A percentile compares a stretch with the other conserved stretches of the same genome.
These are phyloP conservation scores for Fusarium torreyae DNA, from an alignment of 2,329 filamentous ascomycete species.

Conservation along the genomic window DNA sequence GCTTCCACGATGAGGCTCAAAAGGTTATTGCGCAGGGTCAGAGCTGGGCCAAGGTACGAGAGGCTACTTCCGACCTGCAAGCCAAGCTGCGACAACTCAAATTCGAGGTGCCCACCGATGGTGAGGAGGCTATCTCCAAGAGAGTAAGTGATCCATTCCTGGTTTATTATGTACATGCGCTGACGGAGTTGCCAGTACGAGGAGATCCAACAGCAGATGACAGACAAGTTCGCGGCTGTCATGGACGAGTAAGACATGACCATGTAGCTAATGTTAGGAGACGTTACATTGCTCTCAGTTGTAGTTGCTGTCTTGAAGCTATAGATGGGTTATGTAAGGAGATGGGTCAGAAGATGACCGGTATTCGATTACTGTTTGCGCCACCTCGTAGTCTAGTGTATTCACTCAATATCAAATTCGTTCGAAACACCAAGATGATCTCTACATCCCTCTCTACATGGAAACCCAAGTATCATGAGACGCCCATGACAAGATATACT, in stretches of 20 bases:
- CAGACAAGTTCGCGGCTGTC: slow-evolving; percentile 97
- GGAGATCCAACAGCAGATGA: slow-evolving; percentile 89
- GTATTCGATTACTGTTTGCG: slow-evolving; percentile 49
- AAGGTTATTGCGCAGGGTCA: slow-evolving; percentile 94
- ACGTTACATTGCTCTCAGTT: slow-evolving; percentile 43
- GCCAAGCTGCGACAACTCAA: slow-evolving; percentile 90
- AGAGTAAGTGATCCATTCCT: slow-evolving; percentile 74
- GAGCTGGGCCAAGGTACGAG: slow-evolving; percentile 92
- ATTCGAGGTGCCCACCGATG: slow-evolving; percentile 92
- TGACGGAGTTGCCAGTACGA: slow-evolving; percentile 80
- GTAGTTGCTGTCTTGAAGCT: slow-evolving; percentile 46
- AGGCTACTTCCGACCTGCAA: slow-evolving; percentile 90
- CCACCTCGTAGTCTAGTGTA: slow-evolving; percentile 51
- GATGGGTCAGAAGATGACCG: slow-evolving; percentile 43
- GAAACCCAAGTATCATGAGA: not conserved
- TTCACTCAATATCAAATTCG: slow-evolving; percentile 49
- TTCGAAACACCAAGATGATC: slow-evolving; percentile 28
- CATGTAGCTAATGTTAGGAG: slow-evolving; percentile 31
- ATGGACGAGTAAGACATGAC: slow-evolving; percentile 82
- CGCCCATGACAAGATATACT: not conserved
- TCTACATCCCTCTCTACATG: not conserved
- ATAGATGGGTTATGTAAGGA: slow-evolving; percentile 50
- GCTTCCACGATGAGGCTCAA: slow-evolving; percentile 96
- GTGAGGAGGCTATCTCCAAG: slow-evolving; percentile 84
- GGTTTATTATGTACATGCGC: slow-evolving; percentile 38